Evolutionary conservation across 176 grass and related monocot genomes (phyloP).

Genomic region (Musa troglodytarum): DNA sequence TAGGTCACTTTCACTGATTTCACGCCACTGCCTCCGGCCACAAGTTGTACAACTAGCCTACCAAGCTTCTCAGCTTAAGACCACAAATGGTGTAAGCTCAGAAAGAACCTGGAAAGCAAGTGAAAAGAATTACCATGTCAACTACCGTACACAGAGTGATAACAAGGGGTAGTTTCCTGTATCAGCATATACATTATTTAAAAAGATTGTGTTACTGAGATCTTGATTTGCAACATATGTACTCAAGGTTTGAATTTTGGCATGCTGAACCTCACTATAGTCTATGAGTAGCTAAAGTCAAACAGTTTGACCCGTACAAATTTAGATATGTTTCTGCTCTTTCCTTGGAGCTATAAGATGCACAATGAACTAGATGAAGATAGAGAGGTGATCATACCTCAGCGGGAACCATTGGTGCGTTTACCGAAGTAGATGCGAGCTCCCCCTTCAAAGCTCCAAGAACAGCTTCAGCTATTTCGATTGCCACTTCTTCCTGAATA

Average conservation of each 20-base stretch:
- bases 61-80: conserved; percentile 84
- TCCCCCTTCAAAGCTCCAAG: conserved; percentile 75
- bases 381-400: conserved; percentile 30
- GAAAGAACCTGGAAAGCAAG: conserved; percentile 36
- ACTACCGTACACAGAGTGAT: background rate
- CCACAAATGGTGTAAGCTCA: conserved; percentile 55
- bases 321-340: background rate
- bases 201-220: background rate
- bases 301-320: background rate
- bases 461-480: conserved; percentile 89
- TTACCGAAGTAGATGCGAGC: conserved; percentile 76
- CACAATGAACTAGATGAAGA: background rate
- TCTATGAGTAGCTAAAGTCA: background rate
- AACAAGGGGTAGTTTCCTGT: background rate
- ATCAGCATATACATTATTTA: background rate
- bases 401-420: conserved; percentile 76
- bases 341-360: background rate
- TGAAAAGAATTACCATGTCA: background rate
- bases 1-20: conserved; percentile 67
- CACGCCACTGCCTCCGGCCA: conserved; percentile 60
- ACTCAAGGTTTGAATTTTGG: background rate
- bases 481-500: conserved; percentile 67
- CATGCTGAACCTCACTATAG: background rate
- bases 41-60: conserved; percentile 66
- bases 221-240: background rate